Percentiles rank a stretch among this genome's conserved stretches.
These are phyloP conservation scores for Monosporascus cannonballus DNA, from an alignment of 2,329 filamentous ascomycete genomes.

Conservation along the genomic window DNA sequence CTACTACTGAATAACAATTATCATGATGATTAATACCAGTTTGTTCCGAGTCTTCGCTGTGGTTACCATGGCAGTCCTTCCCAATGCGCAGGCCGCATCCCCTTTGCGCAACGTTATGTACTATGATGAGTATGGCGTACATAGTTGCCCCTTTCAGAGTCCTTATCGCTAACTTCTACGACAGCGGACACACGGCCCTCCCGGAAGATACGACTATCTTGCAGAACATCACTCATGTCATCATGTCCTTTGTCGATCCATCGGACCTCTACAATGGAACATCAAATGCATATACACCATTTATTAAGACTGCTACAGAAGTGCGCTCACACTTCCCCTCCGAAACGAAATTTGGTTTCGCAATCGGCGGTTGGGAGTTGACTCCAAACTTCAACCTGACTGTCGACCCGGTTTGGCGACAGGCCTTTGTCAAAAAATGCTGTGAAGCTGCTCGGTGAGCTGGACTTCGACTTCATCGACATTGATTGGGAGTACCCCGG, in stretches of 20 bases:
- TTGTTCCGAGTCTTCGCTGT: not conserved
- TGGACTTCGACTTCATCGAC: slow-evolving; percentile 30
- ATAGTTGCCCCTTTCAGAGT: not conserved
- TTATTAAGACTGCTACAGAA: slow-evolving; percentile 43
- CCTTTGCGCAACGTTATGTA: slow-evolving; percentile 27
- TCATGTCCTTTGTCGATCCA: slow-evolving; percentile 45
- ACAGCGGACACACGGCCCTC: slow-evolving; percentile 24
- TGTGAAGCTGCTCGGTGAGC: not conserved
- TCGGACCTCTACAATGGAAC: slow-evolving; percentile 40
- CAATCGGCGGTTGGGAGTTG: slow-evolving; percentile 62
- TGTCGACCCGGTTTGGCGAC: slow-evolving; percentile 6
- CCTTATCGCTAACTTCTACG: not conserved
- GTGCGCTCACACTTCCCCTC: slow-evolving; percentile 47
- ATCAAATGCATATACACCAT: slow-evolving; percentile 39
- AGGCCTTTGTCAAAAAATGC: slow-evolving; percentile 20
- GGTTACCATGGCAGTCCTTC: not conserved
- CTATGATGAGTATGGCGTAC: slow-evolving; percentile 21
- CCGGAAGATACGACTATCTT: slow-evolving; percentile 26
- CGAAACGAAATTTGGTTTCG: slow-evolving; percentile 54
- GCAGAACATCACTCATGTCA: slow-evolving; percentile 45
- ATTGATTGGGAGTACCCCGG: slow-evolving; percentile 61
- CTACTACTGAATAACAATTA: not conserved
- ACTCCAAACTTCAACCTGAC: slow-evolving; percentile 44
- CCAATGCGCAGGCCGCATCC: not conserved
- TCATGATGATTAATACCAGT: not conserved